Percentiles rank a stretch among this genome's conserved stretches.
phyloP scores from a whole-genome alignment of 306 rosid genomes.

The Lathyrus aphaca region DNA sequence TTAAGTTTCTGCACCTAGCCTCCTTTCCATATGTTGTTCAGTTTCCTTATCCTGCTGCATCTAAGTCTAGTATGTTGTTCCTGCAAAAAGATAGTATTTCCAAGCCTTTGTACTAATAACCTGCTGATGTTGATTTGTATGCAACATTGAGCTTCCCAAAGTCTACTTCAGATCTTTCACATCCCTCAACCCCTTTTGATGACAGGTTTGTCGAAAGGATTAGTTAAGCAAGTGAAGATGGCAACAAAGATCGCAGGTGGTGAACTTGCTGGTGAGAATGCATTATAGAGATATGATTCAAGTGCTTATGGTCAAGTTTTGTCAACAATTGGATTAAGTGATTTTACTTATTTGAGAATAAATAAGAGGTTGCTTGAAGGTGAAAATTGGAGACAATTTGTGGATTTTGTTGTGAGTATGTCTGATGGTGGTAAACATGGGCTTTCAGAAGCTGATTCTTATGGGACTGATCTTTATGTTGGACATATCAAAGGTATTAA shows the following conservation, averaged over 20 bases:
- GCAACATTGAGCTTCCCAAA: no score
- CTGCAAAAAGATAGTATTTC: no score
- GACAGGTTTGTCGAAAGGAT: constrained; percentile 90
- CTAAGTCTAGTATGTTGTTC: no score
- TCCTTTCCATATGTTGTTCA: no score
- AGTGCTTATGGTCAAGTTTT: constrained; percentile 68
- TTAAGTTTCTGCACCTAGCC: no score
- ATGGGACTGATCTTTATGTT: constrained; percentile 67
- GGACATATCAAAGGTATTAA: constrained; percentile 58
- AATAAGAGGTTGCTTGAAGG: constrained; percentile 81
- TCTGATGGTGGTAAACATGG: constrained; percentile 61
- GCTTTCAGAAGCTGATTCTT: constrained; percentile 53
- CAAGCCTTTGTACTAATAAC: no score
- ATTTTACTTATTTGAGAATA: constrained; percentile 85
- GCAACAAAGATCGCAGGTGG: constrained; percentile 60
- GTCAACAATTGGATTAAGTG: constrained; percentile 68
- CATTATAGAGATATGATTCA: constrained; percentile 84
- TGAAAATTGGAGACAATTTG: constrained; percentile 73
- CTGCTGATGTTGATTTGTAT: no score
- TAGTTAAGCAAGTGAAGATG: constrained; percentile 75
- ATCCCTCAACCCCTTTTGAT: no score
- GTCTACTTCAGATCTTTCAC: no score
- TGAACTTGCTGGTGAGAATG: constrained; percentile 94
- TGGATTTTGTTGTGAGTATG: constrained; percentile 75
- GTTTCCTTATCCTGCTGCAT: no score